Conservation (phyloP, 192 early-diverging fungal genomes). For the Umbelopsis ramanniana region DNA sequence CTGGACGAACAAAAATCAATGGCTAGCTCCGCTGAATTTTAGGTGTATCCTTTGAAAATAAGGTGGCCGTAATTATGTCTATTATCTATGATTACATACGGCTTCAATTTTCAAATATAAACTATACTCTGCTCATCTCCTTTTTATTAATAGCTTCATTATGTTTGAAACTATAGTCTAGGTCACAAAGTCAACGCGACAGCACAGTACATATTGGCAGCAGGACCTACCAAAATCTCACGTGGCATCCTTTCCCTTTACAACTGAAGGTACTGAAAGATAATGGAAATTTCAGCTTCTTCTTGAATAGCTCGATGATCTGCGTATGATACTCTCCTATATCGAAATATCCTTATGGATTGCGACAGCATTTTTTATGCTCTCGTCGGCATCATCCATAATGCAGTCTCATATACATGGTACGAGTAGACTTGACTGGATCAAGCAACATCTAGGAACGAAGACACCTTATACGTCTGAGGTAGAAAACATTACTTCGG, state of each 20-base stretch:
- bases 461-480: conserved; percentile 15
- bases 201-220: background rate
- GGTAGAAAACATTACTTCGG: background rate
- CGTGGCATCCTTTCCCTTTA: background rate
- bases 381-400: background rate
- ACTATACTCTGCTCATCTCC: no score
- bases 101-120: no score
- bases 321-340: no score
- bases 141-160: no score
- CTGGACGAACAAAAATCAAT: background rate
- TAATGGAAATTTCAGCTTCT: background rate
- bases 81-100: no score
- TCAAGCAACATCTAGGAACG: conserved; percentile 16
- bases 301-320: background rate
- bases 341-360: no score
- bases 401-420: background rate
- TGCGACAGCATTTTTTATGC: background rate
- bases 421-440: background rate
- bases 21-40: no score
- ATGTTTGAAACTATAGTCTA: no score
- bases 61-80: no score
- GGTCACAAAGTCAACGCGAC: no score
- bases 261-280: background rate
- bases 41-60: background rate
- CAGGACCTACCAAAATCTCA: background rate